These are phyloP conservation scores for Beta vulgaris DNA, from an alignment of 148 eudicot species.

Conservation along the genomic window DNA sequence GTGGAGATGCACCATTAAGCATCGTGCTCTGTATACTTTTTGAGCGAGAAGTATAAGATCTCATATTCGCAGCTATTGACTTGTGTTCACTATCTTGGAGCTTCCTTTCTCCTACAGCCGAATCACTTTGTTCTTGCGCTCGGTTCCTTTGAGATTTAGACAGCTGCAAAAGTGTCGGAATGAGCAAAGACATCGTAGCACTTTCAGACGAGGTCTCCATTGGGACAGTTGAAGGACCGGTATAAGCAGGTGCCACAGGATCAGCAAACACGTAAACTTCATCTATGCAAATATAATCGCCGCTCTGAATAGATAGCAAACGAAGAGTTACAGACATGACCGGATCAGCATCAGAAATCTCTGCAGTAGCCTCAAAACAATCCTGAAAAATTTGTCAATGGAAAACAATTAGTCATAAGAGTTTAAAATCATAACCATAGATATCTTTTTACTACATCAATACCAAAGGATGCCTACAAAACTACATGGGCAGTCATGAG, in stretches of 20 bases:
- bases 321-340: conserved; percentile 71
- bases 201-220: conserved; percentile 43
- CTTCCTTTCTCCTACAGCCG: conserved; percentile 25
- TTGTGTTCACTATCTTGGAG: conserved; percentile 29
- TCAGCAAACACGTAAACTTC: conserved; percentile 87
- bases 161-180: conserved; percentile 79
- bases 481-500: too few relatives aligned
- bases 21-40: conserved; percentile 22
- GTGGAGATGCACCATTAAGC: conserved; percentile 24
- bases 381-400: conserved; percentile 46
- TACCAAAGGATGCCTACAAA: not conserved
- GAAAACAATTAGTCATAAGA: not conserved
- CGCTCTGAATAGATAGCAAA: conserved; percentile 72
- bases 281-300: conserved; percentile 56
- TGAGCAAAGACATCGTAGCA: conserved; percentile 82
- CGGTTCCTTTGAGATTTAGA: conserved; percentile 50
- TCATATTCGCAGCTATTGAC: conserved; percentile 19
- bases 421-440: not conserved
- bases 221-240: conserved; percentile 32
- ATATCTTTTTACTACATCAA: not conserved
- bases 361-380: conserved; percentile 88
- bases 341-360: conserved; percentile 82
- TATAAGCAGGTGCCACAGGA: conserved; percentile 48
- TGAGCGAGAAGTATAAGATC: conserved; percentile 19
- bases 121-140: conserved; percentile 32